A percentile compares a stretch with the other conserved stretches of the same genome.
phyloP scores from a whole-genome alignment of 257 asterid genomes.

The Oldenlandia corymbosa region DNA sequence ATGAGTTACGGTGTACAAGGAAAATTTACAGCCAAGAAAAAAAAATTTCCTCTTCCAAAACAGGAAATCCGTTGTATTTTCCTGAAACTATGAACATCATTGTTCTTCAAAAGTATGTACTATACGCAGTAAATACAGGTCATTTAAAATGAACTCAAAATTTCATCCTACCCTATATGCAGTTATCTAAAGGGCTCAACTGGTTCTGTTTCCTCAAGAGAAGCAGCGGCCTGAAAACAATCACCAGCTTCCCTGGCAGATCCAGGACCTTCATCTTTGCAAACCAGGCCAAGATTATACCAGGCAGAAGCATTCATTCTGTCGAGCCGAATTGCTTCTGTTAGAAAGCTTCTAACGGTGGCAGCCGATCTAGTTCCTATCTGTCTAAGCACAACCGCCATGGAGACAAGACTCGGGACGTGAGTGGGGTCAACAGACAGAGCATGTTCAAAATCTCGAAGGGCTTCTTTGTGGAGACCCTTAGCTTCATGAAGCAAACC shows the following conservation, averaged over 20 bases:
- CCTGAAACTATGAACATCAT: no score
- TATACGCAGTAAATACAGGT: neutral
- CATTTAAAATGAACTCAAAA: neutral
- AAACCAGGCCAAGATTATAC: conserved; percentile 72
- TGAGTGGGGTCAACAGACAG: conserved; percentile 56
- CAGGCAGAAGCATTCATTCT: conserved; percentile 60
- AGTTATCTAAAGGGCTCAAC: conserved; percentile 71
- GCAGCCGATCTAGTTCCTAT: conserved; percentile 38
- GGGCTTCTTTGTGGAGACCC: conserved; percentile 55
- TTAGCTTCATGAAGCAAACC: conserved; percentile 77
- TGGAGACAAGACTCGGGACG: conserved; percentile 69
- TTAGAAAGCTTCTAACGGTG: conserved; percentile 51
- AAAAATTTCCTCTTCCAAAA: no score
- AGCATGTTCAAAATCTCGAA: conserved; percentile 50
- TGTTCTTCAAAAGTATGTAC: conserved; percentile 13
- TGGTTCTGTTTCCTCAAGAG: conserved; percentile 72
- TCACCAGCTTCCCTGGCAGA: conserved; percentile 62
- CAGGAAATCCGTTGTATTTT: no score
- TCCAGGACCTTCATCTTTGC: conserved; percentile 52
- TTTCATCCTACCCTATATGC: neutral
- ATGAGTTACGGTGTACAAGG: no score
- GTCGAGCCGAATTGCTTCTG: conserved; percentile 71
- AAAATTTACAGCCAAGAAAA: no score
- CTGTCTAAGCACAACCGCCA: conserved; percentile 50
- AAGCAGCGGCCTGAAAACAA: conserved; percentile 68